Evolutionary conservation across 305 asterid species (phyloP), one percentile per base, ranked within the genome.

Genomic region (Coffea humblotiana): DNA sequence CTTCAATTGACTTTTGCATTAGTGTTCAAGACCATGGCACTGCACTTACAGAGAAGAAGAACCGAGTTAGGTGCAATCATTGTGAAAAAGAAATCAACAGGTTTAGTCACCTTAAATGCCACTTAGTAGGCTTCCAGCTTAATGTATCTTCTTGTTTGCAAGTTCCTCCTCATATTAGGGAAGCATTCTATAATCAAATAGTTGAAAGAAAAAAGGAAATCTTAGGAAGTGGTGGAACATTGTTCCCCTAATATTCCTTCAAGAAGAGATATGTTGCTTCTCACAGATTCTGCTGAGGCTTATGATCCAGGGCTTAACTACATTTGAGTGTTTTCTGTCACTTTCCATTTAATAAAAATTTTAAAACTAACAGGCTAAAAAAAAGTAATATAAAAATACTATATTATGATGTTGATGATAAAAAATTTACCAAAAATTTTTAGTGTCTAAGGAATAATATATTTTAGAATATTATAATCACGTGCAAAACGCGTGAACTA

Each of bases 241-340:
- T 48, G 43, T 72, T 56, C 52, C 35, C 58, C 56, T 43, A 77
- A 66, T 35, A 78, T 81, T 82, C 86, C 86, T 23, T 72, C 73
- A 78, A 83, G 82, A 82, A 83, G 90, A 76, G 81, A 75, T 69
- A 47, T 66, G 48, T 60, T 52, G 73, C 78, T 77, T 21, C 18
- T 12, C 35, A 77, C 77, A 74, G 75, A 77, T 75, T 16, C 48
- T 43, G 21, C 68, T 6, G 66, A 79, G 48, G 37, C 74, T 83
- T 21, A 23, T 47, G 73, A 71, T 29, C 78, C 21, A n/a, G 76
- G 14, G 14, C 14, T n/a, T 9, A 61, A 32, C 32, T 32, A 32
- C 2, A 32, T 32, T 32, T 32, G 1, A 32, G 32, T 32, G 32
- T 32, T 32, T 32, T 32, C 32, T 32, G 0, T 32, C 32, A 1